phyloP scores from a whole-genome alignment of 176 grass and related monocot species.

The Juncus inflexus region DNA sequence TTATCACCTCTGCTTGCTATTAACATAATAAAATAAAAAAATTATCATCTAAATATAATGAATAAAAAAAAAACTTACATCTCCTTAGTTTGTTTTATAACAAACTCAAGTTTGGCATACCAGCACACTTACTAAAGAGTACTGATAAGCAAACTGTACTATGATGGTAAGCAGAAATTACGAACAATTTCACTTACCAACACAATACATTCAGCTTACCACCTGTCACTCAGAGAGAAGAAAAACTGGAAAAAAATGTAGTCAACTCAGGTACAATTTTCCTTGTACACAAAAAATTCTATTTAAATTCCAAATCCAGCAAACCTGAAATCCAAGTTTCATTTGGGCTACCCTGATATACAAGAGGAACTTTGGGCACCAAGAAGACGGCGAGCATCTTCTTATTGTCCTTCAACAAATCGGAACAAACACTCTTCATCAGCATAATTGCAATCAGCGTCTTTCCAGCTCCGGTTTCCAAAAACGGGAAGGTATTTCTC shows the following conservation, averaged over 20 bases:
- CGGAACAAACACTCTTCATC: slow-evolving; percentile 60
- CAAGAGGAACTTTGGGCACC: slow-evolving; percentile 98
- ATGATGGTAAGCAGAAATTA: no score
- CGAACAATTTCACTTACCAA: no score
- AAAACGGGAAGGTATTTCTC: slow-evolving; percentile 87
- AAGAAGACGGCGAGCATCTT: slow-evolving; percentile 86
- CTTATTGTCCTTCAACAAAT: slow-evolving; percentile 73
- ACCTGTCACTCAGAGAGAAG: no score
- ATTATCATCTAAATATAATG: background rate
- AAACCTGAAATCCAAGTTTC: background rate
- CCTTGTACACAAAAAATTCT: background rate
- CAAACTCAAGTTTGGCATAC: no score
- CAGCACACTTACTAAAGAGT: no score
- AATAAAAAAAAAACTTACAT: no score
- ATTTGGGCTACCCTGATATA: slow-evolving; percentile 76
- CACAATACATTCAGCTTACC: no score
- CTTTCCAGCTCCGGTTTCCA: slow-evolving; percentile 85
- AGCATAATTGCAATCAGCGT: slow-evolving; percentile 88
- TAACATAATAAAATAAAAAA: slow-evolving; percentile 22
- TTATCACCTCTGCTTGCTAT: slow-evolving; percentile 98
- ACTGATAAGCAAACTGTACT: no score
- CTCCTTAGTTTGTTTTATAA: no score
- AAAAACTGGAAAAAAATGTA: no score
- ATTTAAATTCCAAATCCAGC: background rate
- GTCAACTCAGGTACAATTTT: no score